Evolutionary conservation across 306 rosid genomes (phyloP).

Genomic region (Potentilla sterilis): DNA sequence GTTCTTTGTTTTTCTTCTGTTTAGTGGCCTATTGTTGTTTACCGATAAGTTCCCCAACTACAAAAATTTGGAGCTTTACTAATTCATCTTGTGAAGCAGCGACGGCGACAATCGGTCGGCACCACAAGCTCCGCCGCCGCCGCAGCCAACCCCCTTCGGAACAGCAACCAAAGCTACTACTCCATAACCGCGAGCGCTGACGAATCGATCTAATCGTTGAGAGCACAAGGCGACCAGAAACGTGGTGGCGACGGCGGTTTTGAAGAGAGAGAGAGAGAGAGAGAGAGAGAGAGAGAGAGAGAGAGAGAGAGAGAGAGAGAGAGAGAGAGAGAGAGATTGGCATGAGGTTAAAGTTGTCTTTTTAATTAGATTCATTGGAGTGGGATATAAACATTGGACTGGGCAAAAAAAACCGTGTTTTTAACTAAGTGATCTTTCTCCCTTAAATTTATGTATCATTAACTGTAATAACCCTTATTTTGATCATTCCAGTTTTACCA

Average conservation of each 20-base stretch:
- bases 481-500: neutral
- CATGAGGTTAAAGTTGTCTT: no score
- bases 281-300: no score
- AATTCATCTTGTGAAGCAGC: slow-evolving; percentile 63
- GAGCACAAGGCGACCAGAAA: slow-evolving; percentile 21
- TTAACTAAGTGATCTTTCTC: no score
- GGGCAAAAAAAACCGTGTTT: no score
- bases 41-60: no score
- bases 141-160: slow-evolving; percentile 18
- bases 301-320: no score
- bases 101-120: slow-evolving; percentile 35
- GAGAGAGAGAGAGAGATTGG: no score
- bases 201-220: slow-evolving; percentile 43
- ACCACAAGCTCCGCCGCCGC: slow-evolving; percentile 30
- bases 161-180: slow-evolving; percentile 29
- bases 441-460: neutral
- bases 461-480: neutral
- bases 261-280: slow-evolving; percentile 23
- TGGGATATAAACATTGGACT: no score
- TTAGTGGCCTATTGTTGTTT: no score
- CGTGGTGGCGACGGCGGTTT: slow-evolving; percentile 12
- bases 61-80: slow-evolving; percentile 34
- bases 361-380: no score
- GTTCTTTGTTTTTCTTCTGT: no score
- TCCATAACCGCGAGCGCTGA: slow-evolving; percentile 33